Evolutionary conservation across 2,329 filamentous ascomycete genomes (phyloP), one percentile per base, ranked within the genome.

Genomic region (Aspergillus awamori): DNA sequence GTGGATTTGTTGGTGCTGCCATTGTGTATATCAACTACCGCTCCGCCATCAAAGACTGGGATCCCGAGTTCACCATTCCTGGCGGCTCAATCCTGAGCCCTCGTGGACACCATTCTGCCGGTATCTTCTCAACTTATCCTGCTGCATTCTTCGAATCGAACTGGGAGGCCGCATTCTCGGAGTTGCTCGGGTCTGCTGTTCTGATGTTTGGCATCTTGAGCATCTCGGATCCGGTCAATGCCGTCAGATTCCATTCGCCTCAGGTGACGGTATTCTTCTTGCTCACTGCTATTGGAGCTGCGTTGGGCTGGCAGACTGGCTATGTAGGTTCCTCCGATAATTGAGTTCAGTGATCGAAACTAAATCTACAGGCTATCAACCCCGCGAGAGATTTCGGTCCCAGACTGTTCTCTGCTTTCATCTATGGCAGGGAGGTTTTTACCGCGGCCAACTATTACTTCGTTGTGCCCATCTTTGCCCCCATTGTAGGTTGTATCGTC

Each of bases 221-320:
- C 17, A 71, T 74, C 49, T 66, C 66, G 0, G 69, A 74, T 55
- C 69, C 70, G 1, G 54, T 20, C 5, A 74, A 74, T 64, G 65
- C 66, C 0, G 26, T 45, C 10, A 62, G 71, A 2, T 72, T 72
- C 53, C 66, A 64, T 13, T 63, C 71, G 8, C 67, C 71, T 5
- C 71, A 74, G 43, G 7, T 74, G 5, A 67, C 70, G 1, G 43
- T 65, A 15, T 73, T 73, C 36, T 26, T 74, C 59, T 63, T 74
- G 11, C 63, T 74, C 13, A 62, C 70, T 15, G 64, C 63, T 20
- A 73, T 74, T 24, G 71, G 71, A n/a, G 69, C 71, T 1, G 65
- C 71, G 2, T 24, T 74, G 38, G 71, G 71, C n/a, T 74, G 71
- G 71, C 70, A 74, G 64, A 74, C 71, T 6, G 72, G 72, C 41